Conservation (phyloP, 371 early-diverging fungal species). For the Chytridium lagenaria region DNA sequence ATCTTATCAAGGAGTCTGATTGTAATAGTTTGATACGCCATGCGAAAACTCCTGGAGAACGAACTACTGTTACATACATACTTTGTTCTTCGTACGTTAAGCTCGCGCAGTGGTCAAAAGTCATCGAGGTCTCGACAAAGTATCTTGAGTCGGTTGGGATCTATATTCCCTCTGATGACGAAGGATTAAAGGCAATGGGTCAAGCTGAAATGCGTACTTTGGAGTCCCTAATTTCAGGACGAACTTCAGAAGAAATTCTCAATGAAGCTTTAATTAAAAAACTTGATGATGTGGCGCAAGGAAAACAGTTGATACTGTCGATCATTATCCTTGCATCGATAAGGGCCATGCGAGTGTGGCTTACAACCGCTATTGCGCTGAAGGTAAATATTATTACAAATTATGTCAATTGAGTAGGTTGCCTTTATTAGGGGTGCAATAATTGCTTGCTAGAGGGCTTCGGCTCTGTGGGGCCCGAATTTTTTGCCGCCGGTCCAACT, state of each 20-base stretch:
- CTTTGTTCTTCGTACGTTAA: conserved; percentile 10
- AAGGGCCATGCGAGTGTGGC: background rate
- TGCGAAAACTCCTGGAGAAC: background rate
- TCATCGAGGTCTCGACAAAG: background rate
- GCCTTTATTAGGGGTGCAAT: conserved; percentile 3
- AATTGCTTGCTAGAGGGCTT: background rate
- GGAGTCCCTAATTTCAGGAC: conserved; percentile 19
- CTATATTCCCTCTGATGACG: conserved; percentile 22
- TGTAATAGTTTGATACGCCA: background rate
- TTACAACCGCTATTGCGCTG: background rate
- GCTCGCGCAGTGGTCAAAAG: background rate
- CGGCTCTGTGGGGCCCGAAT: background rate
- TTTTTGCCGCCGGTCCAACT: background rate
- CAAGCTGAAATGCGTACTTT: background rate
- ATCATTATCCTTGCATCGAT: conserved; percentile 30
- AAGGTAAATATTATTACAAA: background rate
- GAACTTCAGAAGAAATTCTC: conserved; percentile 23
- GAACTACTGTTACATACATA: background rate
- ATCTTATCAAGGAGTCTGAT: background rate
- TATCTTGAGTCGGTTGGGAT: conserved; percentile 30
- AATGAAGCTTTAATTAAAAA: background rate
- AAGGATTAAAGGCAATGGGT: conserved; percentile 17
- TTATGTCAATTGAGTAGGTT: no score
- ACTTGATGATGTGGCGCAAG: conserved; percentile 8
- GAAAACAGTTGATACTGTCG: conserved; percentile 30